These are phyloP conservation scores for Arthrobotrys entomopaga DNA, from an alignment of 2,329 filamentous ascomycete genomes.

Conservation along the genomic window DNA sequence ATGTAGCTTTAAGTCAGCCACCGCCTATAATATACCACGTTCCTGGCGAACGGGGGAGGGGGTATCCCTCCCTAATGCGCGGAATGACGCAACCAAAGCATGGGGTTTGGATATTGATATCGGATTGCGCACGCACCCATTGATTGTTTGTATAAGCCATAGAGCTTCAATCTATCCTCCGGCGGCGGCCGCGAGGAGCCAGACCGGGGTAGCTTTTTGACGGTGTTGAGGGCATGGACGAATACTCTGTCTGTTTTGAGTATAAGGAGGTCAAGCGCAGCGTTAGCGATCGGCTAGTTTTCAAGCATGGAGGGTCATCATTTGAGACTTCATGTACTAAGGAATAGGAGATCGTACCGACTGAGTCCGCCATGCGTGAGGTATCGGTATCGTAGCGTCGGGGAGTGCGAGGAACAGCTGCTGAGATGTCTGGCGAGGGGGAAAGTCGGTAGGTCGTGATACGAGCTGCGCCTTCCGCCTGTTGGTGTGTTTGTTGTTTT, in stretches of 20 bases:
- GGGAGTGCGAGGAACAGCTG: not conserved
- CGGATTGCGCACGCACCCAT: constrained; percentile 70
- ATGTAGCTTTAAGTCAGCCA: constrained; percentile 16
- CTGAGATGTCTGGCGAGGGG: not conserved
- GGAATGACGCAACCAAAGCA: constrained; percentile 4
- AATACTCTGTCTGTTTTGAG: constrained; percentile 84
- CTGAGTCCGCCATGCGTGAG: constrained; percentile 53
- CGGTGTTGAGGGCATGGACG: constrained; percentile 97
- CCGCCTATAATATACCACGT: too few relatives aligned
- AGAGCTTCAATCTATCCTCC: constrained; percentile 84
- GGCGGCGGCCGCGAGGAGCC: constrained; percentile 89
- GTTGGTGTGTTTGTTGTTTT: not conserved
- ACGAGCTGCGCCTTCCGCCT: not conserved
- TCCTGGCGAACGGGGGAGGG: not conserved
- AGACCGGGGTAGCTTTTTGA: constrained; percentile 95
- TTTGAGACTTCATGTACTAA: not conserved
- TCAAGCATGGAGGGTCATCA: not conserved
- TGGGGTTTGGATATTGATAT: not conserved
- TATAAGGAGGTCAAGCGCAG: constrained; percentile 18
- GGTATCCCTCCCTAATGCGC: not conserved
- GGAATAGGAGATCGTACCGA: constrained; percentile 25
- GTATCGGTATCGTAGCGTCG: not conserved
- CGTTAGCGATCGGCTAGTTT: constrained; percentile 27
- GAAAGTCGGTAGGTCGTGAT: not conserved
- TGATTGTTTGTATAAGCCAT: constrained; percentile 98